A percentile compares a stretch with the other conserved stretches of the same genome.
phyloP scores from a whole-genome alignment of 1,284 basidiomycete species.

The Pisolithus thermaeus region DNA sequence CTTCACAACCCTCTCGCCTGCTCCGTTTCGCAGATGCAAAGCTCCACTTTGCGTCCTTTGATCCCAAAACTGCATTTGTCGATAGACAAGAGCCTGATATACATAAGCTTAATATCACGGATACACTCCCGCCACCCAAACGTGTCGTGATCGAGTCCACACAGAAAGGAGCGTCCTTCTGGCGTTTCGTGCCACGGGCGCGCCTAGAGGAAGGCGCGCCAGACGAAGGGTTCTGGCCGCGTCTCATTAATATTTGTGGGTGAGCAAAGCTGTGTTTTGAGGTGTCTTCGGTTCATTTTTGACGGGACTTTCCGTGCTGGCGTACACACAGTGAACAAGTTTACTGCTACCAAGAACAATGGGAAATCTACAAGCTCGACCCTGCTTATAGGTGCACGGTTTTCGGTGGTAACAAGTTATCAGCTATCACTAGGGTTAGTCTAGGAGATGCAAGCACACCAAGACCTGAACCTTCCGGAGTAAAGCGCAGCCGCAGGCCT shows the following conservation, averaged over 20 bases:
- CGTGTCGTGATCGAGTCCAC: conserved; percentile 65
- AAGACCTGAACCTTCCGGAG: conserved; percentile 11
- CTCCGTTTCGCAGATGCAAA: conserved; percentile 48
- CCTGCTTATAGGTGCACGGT: conserved; percentile 60
- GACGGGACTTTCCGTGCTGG: conserved; percentile 9
- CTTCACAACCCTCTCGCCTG: conserved; percentile 51
- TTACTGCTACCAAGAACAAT: conserved; percentile 62
- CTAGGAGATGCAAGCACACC: conserved; percentile 12
- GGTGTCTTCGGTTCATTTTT: conserved; percentile 2
- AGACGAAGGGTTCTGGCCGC: conserved; percentile 67
- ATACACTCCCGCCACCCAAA: conserved; percentile 50
- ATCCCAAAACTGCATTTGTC: conserved; percentile 57
- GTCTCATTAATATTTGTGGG: conserved; percentile 62
- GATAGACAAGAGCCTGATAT: conserved; percentile 29
- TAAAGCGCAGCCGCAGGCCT: conserved; percentile 28
- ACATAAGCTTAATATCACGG: conserved; percentile 37
- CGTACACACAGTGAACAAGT: conserved; percentile 37
- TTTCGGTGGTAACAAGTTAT: conserved; percentile 36
- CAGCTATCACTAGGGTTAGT: conserved; percentile 33
- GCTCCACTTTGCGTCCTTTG: conserved; percentile 62
- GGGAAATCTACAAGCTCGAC: conserved; percentile 79
- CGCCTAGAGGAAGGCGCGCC: conserved; percentile 45
- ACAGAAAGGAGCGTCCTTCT: conserved; percentile 46
- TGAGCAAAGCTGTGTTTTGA: conserved; percentile 29
- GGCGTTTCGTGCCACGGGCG: conserved; percentile 73